phyloP scores from a whole-genome alignment of 768 basidiomycete genomes.

The Kondoa subrosea region DNA sequence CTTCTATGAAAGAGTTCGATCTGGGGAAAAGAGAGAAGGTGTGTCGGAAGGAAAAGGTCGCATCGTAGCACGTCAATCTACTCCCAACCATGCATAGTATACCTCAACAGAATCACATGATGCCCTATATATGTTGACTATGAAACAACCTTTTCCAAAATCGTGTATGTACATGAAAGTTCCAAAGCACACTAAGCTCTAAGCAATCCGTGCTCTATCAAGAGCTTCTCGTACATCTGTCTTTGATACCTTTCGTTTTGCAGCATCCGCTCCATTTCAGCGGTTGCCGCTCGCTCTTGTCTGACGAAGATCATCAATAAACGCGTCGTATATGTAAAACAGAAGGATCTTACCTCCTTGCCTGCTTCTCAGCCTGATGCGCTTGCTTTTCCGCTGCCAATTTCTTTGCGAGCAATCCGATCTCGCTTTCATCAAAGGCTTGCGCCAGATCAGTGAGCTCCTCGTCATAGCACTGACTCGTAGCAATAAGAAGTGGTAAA shows the following conservation, averaged over 20 bases:
- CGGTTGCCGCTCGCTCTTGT: neutral
- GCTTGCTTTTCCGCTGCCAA: neutral
- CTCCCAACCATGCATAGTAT: neutral
- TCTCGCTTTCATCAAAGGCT: neutral
- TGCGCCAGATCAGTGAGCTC: neutral
- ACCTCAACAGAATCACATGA: neutral
- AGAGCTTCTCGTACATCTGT: neutral
- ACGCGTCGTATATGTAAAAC: neutral
- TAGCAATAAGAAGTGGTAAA: neutral
- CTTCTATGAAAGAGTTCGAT: conserved; percentile 64
- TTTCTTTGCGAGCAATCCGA: neutral
- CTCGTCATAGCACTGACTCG: neutral
- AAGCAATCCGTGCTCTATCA: neutral
- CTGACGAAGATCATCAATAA: neutral
- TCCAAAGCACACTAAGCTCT: neutral
- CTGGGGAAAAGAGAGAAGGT: neutral
- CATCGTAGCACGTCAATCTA: neutral
- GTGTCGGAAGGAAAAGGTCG: neutral
- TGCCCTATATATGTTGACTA: too few species aligned
- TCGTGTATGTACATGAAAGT: too few species aligned
- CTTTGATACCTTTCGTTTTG: neutral
- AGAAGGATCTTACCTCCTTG: neutral
- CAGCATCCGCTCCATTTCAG: neutral
- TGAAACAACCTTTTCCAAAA: too few species aligned
- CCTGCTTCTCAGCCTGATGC: neutral